Conservation (phyloP, 1,139 yeast species). For the Candida gigantensis region DNA sequence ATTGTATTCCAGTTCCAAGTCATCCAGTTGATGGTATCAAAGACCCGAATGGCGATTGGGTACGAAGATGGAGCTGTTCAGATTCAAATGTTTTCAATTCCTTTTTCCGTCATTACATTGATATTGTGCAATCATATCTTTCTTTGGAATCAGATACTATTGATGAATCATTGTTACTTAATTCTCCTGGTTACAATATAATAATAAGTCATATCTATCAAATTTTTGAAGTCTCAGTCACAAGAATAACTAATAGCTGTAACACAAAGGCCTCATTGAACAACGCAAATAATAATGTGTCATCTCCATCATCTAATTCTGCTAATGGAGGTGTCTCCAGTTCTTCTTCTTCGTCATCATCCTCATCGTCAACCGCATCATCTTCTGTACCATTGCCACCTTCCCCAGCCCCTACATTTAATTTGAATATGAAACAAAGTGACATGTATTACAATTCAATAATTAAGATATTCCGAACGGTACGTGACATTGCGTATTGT, state of each 20-base stretch:
- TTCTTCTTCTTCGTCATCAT: constrained; percentile 1
- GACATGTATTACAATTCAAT: constrained; percentile 40
- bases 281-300: not conserved
- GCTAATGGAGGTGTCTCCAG: not conserved
- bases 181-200: constrained; percentile 39
- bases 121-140: constrained; percentile 18
- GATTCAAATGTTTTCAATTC: constrained; percentile 74
- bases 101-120: constrained; percentile 67
- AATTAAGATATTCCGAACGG: constrained; percentile 43
- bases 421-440: constrained; percentile 20
- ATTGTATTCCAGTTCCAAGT: constrained; percentile 49
- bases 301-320: not conserved
- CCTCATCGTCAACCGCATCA: too few relatives aligned
- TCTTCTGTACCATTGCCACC: too few relatives aligned
- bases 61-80: constrained; percentile 48
- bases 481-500: constrained; percentile 46
- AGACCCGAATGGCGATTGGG: constrained; percentile 72
- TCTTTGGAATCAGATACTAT: constrained; percentile 4
- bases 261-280: constrained; percentile 16
- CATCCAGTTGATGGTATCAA: constrained; percentile 57
- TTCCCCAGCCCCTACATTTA: constrained; percentile 13
- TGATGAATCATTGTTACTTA: constrained; percentile 13
- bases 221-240: constrained; percentile 36
- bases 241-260: constrained; percentile 25
- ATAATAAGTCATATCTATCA: constrained; percentile 41